Percentiles rank a stretch among this genome's conserved stretches.
These are phyloP conservation scores for Eimeria praecox DNA, from an alignment of 169 alveolate genomes.

Conservation along the genomic window DNA sequence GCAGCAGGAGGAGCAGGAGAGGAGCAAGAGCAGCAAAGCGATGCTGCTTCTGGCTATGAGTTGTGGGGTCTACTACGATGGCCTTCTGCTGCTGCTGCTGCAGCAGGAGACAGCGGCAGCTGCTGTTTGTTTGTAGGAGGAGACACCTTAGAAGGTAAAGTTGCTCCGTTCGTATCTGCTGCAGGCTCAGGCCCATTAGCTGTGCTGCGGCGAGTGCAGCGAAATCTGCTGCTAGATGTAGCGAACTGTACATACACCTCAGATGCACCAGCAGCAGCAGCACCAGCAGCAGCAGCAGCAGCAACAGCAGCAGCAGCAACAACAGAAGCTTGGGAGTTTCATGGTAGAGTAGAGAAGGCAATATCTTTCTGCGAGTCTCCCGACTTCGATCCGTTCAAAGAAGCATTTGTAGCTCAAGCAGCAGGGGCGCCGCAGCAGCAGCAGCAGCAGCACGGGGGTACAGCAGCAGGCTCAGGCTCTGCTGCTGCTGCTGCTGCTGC, in stretches of 20 bases:
- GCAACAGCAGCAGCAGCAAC: conserved; percentile 25
- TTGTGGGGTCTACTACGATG: conserved; percentile 45
- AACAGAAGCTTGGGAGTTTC: conserved; percentile 55
- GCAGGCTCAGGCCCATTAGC: conserved; percentile 47
- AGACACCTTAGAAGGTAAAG: conserved; percentile 40
- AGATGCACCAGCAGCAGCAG: conserved; percentile 48
- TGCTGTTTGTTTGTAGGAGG: conserved; percentile 48
- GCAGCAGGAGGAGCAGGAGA: conserved; percentile 47
- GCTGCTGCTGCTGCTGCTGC: conserved; percentile 33
- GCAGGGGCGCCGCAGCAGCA: conserved; percentile 30
- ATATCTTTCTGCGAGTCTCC: conserved; percentile 52
- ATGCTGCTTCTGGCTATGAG: not conserved
- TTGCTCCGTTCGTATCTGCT: conserved; percentile 32
- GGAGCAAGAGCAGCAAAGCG: conserved; percentile 37
- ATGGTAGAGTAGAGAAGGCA: conserved; percentile 17
- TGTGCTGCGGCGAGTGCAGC: conserved; percentile 67
- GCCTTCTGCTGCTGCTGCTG: conserved; percentile 74
- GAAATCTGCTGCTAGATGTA: conserved; percentile 19
- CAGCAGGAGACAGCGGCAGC: conserved; percentile 45
- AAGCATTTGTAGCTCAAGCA: conserved; percentile 33
- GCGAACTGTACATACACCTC: conserved; percentile 49
- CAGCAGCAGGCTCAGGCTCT: not conserved
- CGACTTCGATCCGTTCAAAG: not conserved
- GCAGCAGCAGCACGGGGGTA: not conserved
- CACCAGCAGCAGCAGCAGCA: conserved; percentile 32